phyloP scores from a whole-genome alignment of 208 protist genomes.

The Vickermania spadyakhi region DNA sequence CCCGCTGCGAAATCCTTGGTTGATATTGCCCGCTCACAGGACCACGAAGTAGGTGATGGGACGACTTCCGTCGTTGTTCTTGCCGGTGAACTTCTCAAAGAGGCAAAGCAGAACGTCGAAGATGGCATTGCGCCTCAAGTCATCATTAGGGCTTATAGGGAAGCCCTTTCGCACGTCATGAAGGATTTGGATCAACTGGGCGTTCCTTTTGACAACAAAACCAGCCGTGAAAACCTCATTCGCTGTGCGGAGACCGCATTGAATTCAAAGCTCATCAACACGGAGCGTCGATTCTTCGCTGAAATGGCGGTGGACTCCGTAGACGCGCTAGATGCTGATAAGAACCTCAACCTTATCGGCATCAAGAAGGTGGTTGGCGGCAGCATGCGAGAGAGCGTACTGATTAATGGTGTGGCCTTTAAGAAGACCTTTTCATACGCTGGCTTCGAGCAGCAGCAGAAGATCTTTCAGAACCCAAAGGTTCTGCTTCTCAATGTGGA shows the following conservation, averaged over 20 bases:
- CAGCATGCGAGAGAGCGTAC: slow-evolving; percentile 96
- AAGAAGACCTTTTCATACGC: slow-evolving; percentile 99
- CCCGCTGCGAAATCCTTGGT: slow-evolving; percentile 98
- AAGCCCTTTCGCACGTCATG: slow-evolving; percentile 67
- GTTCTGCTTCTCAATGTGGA: slow-evolving; percentile 99
- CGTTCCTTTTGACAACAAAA: slow-evolving; percentile 73
- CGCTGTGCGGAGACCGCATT: slow-evolving; percentile 98
- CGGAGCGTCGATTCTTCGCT: slow-evolving; percentile 96
- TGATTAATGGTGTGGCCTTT: slow-evolving; percentile 99
- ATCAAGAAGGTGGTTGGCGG: slow-evolving; percentile 99
- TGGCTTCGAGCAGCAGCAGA: slow-evolving; percentile 99
- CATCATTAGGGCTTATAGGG: slow-evolving; percentile 95
- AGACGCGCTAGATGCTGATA: slow-evolving; percentile 89
- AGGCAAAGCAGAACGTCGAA: slow-evolving; percentile 98
- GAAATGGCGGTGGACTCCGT: slow-evolving; percentile 99
- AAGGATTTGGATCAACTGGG: slow-evolving; percentile 89
- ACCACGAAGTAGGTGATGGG: slow-evolving; percentile 99
- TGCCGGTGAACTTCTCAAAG: slow-evolving; percentile 97
- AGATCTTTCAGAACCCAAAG: slow-evolving; percentile 97
- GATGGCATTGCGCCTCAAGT: slow-evolving; percentile 99
- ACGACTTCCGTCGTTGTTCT: slow-evolving; percentile 99
- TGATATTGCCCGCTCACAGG: slow-evolving; percentile 98
- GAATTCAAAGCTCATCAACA: slow-evolving; percentile 99
- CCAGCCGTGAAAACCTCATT: slow-evolving; percentile 70
- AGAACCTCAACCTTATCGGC: slow-evolving; percentile 98